These are phyloP conservation scores for Rhizophlyctis rosea DNA, from an alignment of 192 early-diverging fungal genomes.

Conservation along the genomic window DNA sequence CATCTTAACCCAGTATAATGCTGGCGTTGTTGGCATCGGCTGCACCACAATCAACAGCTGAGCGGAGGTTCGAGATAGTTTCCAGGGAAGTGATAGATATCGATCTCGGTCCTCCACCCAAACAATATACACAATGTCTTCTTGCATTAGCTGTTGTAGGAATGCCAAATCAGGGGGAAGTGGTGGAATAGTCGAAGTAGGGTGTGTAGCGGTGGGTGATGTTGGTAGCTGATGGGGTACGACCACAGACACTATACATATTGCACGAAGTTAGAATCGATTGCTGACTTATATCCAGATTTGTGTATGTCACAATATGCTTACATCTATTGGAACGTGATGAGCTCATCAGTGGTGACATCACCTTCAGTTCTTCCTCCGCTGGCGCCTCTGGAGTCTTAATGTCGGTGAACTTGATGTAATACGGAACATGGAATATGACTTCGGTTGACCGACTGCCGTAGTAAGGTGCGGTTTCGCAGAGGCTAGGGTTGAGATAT, in stretches of 20 bases:
- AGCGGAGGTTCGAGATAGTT: conserved; percentile 10
- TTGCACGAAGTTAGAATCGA: too few relatives aligned
- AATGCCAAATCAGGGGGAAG: too few relatives aligned
- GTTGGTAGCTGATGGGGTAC: background rate
- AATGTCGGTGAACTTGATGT: conserved; percentile 29
- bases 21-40: conserved; percentile 56
- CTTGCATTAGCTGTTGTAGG: conserved; percentile 36
- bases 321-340: too few relatives aligned
- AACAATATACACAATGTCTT: conserved; percentile 66
- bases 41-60: conserved; percentile 63
- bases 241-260: too few relatives aligned
- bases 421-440: conserved; percentile 70
- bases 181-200: conserved; percentile 20
- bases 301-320: too few relatives aligned
- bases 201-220: background rate
- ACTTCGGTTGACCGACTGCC: conserved; percentile 64
- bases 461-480: conserved; percentile 67
- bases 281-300: too few relatives aligned
- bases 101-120: conserved; percentile 68
- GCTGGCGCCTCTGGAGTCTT: too few relatives aligned
- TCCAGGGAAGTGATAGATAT: conserved; percentile 3
- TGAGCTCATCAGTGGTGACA: too few relatives aligned
- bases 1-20: conserved; percentile 69
- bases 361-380: too few relatives aligned
- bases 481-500: conserved; percentile 45